Conservation (phyloP, 176 grass and related monocot species). For the Pharus latifolius region DNA sequence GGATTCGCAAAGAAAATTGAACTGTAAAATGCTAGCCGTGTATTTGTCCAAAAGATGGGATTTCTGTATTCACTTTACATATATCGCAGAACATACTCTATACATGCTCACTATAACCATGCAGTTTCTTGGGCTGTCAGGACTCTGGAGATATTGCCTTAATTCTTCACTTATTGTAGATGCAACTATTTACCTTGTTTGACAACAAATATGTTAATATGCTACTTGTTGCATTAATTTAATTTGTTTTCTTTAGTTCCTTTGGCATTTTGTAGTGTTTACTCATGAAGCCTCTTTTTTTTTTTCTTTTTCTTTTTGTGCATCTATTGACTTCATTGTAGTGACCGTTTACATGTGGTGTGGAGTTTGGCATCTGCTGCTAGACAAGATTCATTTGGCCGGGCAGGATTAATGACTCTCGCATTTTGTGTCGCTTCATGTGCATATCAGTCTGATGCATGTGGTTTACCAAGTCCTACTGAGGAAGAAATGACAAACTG, state of each 20-base stretch:
- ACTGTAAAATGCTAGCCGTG: background rate
- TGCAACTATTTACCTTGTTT: conserved; percentile 6
- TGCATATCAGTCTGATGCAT: conserved; percentile 37
- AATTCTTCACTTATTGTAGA: background rate
- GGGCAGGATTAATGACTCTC: conserved; percentile 90
- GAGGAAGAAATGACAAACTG: conserved; percentile 24
- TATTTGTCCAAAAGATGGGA: background rate
- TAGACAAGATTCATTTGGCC: conserved; percentile 76
- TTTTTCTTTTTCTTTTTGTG: background rate
- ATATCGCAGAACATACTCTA: background rate
- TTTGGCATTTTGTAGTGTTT: background rate
- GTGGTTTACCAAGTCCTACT: conserved; percentile 21
- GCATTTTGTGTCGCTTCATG: conserved; percentile 74
- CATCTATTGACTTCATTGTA: conserved; percentile 33
- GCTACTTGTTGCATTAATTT: background rate
- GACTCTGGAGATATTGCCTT: background rate
- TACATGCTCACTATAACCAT: background rate
- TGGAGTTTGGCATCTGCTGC: conserved; percentile 66
- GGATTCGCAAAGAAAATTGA: background rate
- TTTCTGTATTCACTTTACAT: background rate
- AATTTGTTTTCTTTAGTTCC: conserved; percentile 10
- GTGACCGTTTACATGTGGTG: conserved; percentile 61
- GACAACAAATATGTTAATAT: background rate
- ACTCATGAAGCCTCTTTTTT: background rate
- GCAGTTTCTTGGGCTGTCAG: conserved; percentile 2